phyloP scores from a whole-genome alignment of 495 filamentous ascomycete genomes.

The Massariosphaeria phaeospora region DNA sequence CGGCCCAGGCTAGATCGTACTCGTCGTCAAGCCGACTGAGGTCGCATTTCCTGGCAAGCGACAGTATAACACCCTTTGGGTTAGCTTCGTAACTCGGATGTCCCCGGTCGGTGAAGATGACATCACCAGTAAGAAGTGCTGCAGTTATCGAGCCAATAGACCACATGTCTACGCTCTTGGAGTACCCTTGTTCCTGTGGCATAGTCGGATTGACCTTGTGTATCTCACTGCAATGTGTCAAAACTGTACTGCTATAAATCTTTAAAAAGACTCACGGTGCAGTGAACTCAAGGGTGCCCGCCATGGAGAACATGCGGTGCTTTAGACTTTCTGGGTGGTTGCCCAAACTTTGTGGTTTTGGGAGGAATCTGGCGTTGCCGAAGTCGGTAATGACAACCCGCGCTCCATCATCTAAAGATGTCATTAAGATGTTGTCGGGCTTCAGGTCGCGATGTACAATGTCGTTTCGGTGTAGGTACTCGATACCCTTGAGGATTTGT shows the following conservation, averaged over 20 bases:
- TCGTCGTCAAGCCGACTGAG: conserved; percentile 39
- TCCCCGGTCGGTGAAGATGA: conserved; percentile 39
- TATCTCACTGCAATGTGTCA: conserved; percentile 35
- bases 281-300: conserved; percentile 62
- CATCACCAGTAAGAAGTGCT: conserved; percentile 49
- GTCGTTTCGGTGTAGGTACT: conserved; percentile 53
- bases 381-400: conserved; percentile 71
- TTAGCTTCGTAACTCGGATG: conserved; percentile 18
- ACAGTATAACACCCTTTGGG: conserved; percentile 28
- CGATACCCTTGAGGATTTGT: conserved; percentile 57
- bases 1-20: conserved; percentile 36
- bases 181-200: conserved; percentile 48
- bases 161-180: conserved; percentile 60
- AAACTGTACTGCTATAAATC: conserved; percentile 4
- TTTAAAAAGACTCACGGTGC: conserved; percentile 60
- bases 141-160: conserved; percentile 54
- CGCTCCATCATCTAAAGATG: conserved; percentile 39
- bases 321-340: neutral
- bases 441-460: conserved; percentile 68
- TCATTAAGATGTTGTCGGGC: conserved; percentile 64
- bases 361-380: conserved; percentile 55
- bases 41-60: conserved; percentile 33
- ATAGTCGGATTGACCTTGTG: conserved; percentile 32
- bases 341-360: conserved; percentile 1
- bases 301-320: conserved; percentile 54